These are phyloP conservation scores for Taiozyma sp. DNA, from an alignment of 1,139 yeast genomes.

Conservation along the genomic window DNA sequence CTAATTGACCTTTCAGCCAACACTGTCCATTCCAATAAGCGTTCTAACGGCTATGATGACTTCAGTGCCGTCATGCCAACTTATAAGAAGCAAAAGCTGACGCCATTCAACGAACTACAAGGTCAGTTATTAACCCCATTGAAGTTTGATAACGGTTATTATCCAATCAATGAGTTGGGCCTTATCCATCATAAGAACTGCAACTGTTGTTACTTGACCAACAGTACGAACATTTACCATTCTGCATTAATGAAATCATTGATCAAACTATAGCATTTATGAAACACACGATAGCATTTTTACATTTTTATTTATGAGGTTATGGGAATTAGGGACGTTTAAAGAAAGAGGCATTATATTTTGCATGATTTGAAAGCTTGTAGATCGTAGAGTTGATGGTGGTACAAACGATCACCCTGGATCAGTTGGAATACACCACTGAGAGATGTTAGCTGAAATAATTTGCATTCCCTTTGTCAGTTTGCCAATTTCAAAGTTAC, in stretches of 20 bases:
- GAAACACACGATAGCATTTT: not conserved
- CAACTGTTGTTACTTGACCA: slow-evolving; percentile 16
- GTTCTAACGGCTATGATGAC: not conserved
- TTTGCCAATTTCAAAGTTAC: too few species aligned
- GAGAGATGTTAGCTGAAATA: too few species aligned
- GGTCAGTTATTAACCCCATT: slow-evolving; percentile 1
- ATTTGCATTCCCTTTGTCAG: too few species aligned
- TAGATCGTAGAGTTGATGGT: not conserved
- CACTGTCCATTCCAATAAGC: not conserved
- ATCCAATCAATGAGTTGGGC: not conserved
- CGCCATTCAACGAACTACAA: not conserved
- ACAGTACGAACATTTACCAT: slow-evolving; percentile 15
- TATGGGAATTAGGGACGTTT: not conserved
- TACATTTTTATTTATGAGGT: not conserved
- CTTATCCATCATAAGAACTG: slow-evolving; percentile 11
- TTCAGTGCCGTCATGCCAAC: not conserved
- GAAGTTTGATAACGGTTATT: not conserved
- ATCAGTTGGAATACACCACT: too few species aligned
- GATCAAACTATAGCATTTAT: not conserved
- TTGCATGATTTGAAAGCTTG: not conserved
- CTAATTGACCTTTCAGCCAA: slow-evolving; percentile 3
- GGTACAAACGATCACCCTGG: too few species aligned
- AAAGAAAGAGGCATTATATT: too few species aligned
- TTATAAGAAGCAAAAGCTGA: not conserved
- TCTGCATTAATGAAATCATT: slow-evolving; percentile 1